Evolutionary conservation across 2,329 filamentous ascomycete genomes (phyloP).

Genomic region (Fusarium chaquense): DNA sequence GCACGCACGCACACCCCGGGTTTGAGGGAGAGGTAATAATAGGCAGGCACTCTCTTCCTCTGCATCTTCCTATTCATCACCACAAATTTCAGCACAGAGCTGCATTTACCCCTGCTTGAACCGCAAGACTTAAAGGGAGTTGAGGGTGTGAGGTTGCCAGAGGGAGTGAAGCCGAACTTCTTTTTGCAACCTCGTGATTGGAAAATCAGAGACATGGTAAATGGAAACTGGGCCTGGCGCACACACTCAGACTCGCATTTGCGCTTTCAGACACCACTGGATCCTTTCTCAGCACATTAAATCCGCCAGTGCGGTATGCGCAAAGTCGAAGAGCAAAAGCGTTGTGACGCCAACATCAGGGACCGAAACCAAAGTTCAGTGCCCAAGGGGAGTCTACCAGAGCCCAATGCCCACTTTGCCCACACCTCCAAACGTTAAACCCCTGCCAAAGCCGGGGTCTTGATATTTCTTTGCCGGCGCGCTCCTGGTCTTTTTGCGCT

Average conservation of each 20-base stretch:
- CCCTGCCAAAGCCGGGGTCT: constrained; percentile 37
- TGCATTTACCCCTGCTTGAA: constrained; percentile 35
- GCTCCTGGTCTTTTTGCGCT: constrained; percentile 27
- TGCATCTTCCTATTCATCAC: constrained; percentile 4
- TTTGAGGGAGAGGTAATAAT: constrained; percentile 23
- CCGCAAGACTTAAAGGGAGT: constrained; percentile 33
- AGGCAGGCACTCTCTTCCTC: constrained; percentile 33
- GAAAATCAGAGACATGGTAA: constrained; percentile 42
- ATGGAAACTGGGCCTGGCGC: constrained; percentile 44
- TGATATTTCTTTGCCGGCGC: constrained; percentile 39
- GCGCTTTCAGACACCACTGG: constrained; percentile 28
- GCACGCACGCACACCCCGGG: constrained; percentile 2
- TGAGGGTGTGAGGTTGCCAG: constrained; percentile 24
- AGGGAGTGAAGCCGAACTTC: constrained; percentile 27
- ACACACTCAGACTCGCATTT: constrained; percentile 46
- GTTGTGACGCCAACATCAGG: constrained; percentile 45
- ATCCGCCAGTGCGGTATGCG: constrained; percentile 43
- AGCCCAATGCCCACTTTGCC: constrained; percentile 47
- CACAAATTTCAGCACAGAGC: constrained; percentile 27
- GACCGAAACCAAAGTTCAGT: constrained; percentile 37
- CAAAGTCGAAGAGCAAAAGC: constrained; percentile 44
- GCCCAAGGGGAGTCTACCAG: constrained; percentile 41
- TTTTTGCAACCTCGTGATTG: constrained; percentile 33
- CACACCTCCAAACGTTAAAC: constrained; percentile 44
- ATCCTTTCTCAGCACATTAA: constrained; percentile 33